A percentile compares a stretch with the other conserved stretches of the same genome.
phyloP scores from a whole-genome alignment of 805 yeast genomes.

The Pichia manshurica region DNA sequence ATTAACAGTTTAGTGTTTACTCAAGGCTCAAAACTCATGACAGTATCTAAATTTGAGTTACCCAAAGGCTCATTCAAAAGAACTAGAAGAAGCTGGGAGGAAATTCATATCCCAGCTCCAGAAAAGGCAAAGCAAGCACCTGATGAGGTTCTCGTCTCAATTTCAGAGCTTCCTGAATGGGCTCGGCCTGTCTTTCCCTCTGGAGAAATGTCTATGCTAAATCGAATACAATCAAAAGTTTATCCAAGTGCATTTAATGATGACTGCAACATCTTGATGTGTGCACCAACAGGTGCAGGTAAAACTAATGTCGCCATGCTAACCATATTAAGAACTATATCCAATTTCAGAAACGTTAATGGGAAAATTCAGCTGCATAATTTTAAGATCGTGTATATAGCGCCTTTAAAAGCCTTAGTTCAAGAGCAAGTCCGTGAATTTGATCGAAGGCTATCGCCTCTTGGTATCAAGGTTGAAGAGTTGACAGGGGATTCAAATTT shows the following conservation, averaged over 20 bases:
- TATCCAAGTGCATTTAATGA: conserved; percentile 69
- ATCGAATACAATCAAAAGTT: conserved; percentile 78
- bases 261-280: conserved; percentile 69
- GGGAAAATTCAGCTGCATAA: conserved; percentile 48
- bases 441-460: conserved; percentile 55
- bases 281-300: conserved; percentile 99
- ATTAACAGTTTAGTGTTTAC: conserved; percentile 60
- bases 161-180: conserved; percentile 73
- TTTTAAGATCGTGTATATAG: conserved; percentile 80
- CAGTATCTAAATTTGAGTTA: conserved; percentile 59
- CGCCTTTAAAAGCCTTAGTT: conserved; percentile 91
- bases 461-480: conserved; percentile 73
- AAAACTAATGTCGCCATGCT: conserved; percentile 95
- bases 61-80: conserved; percentile 84
- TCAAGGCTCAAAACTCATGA: conserved; percentile 65
- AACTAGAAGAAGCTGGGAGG: conserved; percentile 71
- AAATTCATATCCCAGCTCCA: conserved; percentile 90
- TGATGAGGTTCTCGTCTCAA: conserved; percentile 45
- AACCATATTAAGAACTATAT: conserved; percentile 58
- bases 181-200: conserved; percentile 69
- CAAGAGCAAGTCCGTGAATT: conserved; percentile 92
- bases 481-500: conserved; percentile 85
- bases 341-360: conserved; percentile 40
- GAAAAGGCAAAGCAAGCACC: conserved; percentile 29
- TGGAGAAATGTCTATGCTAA: conserved; percentile 59